Evolutionary conservation across 2,329 filamentous ascomycete species (phyloP).

Genomic region (Endocalyx cinctus): DNA sequence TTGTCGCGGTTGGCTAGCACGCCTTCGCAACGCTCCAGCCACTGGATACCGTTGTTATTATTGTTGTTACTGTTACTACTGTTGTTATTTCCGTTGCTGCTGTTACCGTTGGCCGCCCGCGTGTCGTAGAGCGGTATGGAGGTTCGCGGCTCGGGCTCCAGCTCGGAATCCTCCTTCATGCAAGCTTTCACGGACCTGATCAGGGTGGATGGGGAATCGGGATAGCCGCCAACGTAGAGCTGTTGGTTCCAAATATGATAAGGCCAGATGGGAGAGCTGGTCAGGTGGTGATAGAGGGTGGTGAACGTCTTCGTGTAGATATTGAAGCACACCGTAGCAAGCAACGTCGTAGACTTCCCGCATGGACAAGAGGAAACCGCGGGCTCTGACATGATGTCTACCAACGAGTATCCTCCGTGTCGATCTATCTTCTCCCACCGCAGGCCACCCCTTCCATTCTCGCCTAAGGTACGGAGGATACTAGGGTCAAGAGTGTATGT

Average conservation of each 20-base stretch:
- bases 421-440: conserved; percentile 26
- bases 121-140: too few species aligned
- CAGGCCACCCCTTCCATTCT: conserved; percentile 15
- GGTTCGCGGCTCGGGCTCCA: too few species aligned
- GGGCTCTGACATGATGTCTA: conserved; percentile 17
- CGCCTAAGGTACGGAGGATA: conserved; percentile 12
- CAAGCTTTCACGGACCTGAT: too few species aligned
- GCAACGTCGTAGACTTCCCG: conserved; percentile 10
- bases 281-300: conserved; percentile 20
- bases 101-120: too few species aligned
- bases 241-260: conserved; percentile 21
- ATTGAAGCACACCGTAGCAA: conserved; percentile 25
- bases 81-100: too few species aligned
- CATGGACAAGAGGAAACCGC: conserved; percentile 8
- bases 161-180: too few species aligned
- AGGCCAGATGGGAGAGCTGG: conserved; percentile 10
- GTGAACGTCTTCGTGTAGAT: conserved; percentile 26
- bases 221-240: conserved; percentile 11
- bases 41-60: too few species aligned
- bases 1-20: too few species aligned
- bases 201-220: too few species aligned
- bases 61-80: too few species aligned
- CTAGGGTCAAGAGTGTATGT: conserved; percentile 16
- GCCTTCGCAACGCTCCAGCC: too few species aligned
- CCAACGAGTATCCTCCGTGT: conserved; percentile 24